Percentiles rank a stretch among this genome's conserved stretches.
These are phyloP conservation scores for Penicillium daleae DNA, from an alignment of 495 filamentous ascomycete species.

Conservation along the genomic window DNA sequence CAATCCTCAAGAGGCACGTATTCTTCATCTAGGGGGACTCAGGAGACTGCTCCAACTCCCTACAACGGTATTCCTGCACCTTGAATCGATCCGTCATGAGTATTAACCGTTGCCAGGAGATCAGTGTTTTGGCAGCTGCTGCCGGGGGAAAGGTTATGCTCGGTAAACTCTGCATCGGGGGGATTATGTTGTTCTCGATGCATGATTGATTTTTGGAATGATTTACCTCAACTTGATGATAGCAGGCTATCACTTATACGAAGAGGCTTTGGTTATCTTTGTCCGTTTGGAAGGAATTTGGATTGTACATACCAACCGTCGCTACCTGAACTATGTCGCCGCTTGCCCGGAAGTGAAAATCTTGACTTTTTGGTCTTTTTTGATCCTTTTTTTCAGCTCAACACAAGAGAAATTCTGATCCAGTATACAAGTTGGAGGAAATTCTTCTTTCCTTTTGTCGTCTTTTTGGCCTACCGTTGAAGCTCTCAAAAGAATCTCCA, in stretches of 20 bases:
- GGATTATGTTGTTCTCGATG: background rate
- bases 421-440: no score
- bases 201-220: background rate
- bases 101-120: conserved; percentile 26
- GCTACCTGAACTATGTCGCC: background rate
- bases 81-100: conserved; percentile 3
- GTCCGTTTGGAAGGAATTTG: background rate
- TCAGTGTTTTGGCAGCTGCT: conserved; percentile 29
- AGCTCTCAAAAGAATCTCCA: conserved; percentile 2
- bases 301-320: conserved; percentile 9
- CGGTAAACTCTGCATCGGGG: background rate
- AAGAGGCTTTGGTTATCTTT: background rate
- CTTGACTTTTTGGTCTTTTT: background rate
- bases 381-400: background rate
- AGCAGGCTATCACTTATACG: background rate
- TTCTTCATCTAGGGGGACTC: conserved; percentile 10
- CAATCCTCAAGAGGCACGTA: conserved; percentile 7
- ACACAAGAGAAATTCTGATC: background rate
- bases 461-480: background rate
- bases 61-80: conserved; percentile 27
- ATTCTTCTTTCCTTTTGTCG: no score
- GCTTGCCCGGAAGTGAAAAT: background rate
- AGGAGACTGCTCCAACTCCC: conserved; percentile 9
- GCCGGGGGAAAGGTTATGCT: conserved; percentile 19
- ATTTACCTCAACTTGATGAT: background rate